Evolutionary conservation across 306 rosid species (phyloP).

Genomic region (Acacia crassicarpa): DNA sequence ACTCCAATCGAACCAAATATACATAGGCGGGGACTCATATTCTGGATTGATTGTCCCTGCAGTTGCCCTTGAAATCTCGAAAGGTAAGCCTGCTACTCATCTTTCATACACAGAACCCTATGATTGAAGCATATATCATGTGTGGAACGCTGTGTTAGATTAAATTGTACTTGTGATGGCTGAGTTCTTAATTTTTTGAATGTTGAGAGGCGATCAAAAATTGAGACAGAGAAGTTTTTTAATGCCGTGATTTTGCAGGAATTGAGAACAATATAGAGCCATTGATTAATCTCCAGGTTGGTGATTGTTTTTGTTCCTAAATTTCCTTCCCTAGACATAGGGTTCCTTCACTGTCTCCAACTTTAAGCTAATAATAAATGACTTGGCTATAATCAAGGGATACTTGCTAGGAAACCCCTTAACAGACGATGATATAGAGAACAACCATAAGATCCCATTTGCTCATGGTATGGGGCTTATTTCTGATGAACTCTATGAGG

Average conservation of each 20-base stretch:
- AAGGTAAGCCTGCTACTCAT: slow-evolving; percentile 29
- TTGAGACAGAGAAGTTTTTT: background rate
- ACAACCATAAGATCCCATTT: slow-evolving; percentile 21
- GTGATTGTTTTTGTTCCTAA: background rate
- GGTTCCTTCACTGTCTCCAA: background rate
- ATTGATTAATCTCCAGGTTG: slow-evolving; percentile 45
- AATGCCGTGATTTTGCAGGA: slow-evolving; percentile 27
- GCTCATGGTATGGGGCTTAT: slow-evolving; percentile 43
- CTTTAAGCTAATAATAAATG: background rate
- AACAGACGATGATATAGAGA: background rate
- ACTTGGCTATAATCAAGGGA: slow-evolving; percentile 34
- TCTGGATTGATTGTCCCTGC: slow-evolving; percentile 45
- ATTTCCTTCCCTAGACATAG: background rate
- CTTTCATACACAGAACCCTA: background rate
- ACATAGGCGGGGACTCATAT: slow-evolving; percentile 53
- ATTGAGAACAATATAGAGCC: slow-evolving; percentile 30
- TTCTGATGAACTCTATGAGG: slow-evolving; percentile 50
- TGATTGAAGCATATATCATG: too few species aligned
- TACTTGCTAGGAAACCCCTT: slow-evolving; percentile 44
- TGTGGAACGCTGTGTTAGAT: background rate
- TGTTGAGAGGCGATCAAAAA: background rate
- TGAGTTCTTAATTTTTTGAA: background rate
- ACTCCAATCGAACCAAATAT: slow-evolving; percentile 35
- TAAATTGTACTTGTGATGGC: background rate
- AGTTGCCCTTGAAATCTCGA: slow-evolving; percentile 33